Evolutionary conservation across 2,329 filamentous ascomycete species (phyloP).

Genomic region (Colletotrichum echinochloae): DNA sequence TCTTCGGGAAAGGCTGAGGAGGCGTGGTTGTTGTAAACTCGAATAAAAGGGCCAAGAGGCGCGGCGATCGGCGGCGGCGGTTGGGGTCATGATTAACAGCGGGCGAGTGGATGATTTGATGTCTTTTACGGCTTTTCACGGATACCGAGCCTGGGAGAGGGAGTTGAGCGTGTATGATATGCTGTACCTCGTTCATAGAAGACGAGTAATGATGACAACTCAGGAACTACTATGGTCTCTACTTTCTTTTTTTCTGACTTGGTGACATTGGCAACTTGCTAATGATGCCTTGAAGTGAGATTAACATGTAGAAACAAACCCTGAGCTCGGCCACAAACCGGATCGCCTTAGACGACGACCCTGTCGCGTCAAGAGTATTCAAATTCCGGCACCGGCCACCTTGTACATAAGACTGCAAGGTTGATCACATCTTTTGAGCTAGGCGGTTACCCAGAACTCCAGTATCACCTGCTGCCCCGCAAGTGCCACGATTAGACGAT

Average conservation of each 20-base stretch:
- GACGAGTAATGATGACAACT: conserved; percentile 25
- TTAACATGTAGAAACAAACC: background rate
- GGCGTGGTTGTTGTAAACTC: conserved; percentile 14
- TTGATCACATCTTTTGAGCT: too few relatives aligned
- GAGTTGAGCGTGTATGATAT: conserved; percentile 39
- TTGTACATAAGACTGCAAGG: too few relatives aligned
- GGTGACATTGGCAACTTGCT: background rate
- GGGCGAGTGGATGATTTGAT: conserved; percentile 12
- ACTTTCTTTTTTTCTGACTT: background rate
- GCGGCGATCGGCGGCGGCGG: conserved; percentile 17
- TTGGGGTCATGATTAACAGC: conserved; percentile 7
- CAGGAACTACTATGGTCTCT: background rate
- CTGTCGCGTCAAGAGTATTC: too few relatives aligned
- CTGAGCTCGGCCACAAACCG: too few relatives aligned
- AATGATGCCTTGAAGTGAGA: background rate
- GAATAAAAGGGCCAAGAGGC: conserved; percentile 13
- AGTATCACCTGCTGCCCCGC: background rate
- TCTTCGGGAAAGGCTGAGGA: background rate
- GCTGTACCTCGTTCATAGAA: conserved; percentile 10
- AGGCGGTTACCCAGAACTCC: background rate
- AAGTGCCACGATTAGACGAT: too few relatives aligned
- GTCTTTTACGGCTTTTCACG: conserved; percentile 6
- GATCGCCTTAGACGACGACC: too few relatives aligned
- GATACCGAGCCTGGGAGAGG: conserved; percentile 31
- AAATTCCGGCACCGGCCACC: too few relatives aligned